phyloP scores from a whole-genome alignment of 2,329 filamentous ascomycete genomes.

The Trichoderma afroharzianum region DNA sequence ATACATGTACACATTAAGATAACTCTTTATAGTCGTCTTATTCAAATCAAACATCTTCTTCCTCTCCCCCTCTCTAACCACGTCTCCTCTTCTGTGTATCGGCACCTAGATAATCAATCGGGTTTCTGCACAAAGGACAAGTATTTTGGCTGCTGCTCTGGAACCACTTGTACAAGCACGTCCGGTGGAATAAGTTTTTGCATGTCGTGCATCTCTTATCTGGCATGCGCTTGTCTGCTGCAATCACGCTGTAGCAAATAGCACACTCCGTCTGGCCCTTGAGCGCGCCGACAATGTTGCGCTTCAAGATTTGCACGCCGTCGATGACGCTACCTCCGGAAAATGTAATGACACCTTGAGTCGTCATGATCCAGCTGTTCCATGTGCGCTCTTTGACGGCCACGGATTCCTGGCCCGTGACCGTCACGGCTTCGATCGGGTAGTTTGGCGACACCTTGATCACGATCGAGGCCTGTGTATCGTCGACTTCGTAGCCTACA shows the following conservation, averaged over 20 bases:
- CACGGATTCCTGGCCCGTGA: constrained; percentile 75
- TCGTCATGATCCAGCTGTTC: constrained; percentile 84
- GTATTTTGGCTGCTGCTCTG: constrained; percentile 86
- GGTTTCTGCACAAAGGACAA: constrained; percentile 88
- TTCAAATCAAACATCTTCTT: not conserved
- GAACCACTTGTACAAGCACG: constrained; percentile 96
- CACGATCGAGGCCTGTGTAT: constrained; percentile 77
- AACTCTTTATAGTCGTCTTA: not conserved
- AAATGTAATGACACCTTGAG: constrained; percentile 90
- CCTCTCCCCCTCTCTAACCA: constrained; percentile 13
- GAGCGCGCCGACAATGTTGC: constrained; percentile 81
- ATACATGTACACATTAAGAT: constrained; percentile 7
- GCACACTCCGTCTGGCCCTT: constrained; percentile 94
- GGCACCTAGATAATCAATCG: constrained; percentile 61
- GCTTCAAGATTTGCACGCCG: constrained; percentile 77
- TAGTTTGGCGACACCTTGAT: constrained; percentile 78
- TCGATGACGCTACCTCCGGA: constrained; percentile 86
- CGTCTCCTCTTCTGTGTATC: constrained; percentile 39
- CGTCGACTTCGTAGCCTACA: constrained; percentile 83
- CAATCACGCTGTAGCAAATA: constrained; percentile 95
- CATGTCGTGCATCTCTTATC: constrained; percentile 91
- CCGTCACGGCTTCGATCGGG: constrained; percentile 73
- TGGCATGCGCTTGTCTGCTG: constrained; percentile 80
- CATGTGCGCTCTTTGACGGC: constrained; percentile 89
- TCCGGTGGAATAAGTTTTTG: constrained; percentile 87